Evolutionary conservation across 106 monocot genomes (phyloP).

Genomic region (Vanilla planifolia): DNA sequence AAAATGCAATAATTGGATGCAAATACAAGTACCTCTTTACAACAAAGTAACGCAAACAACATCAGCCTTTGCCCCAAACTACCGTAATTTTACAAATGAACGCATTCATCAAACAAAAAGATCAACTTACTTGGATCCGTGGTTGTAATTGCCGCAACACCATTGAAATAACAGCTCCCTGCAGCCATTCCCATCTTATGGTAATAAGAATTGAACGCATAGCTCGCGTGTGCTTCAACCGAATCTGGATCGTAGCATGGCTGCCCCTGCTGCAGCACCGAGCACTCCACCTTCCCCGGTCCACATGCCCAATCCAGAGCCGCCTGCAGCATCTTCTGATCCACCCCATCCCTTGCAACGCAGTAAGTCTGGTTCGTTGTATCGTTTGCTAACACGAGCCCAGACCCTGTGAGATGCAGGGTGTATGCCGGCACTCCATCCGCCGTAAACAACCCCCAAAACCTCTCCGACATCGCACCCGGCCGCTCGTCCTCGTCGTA

Average conservation of each 20-base stretch:
- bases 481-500: conserved; percentile 89
- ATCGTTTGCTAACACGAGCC: conserved; percentile 72
- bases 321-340: conserved; percentile 91
- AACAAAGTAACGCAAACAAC: neutral
- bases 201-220: conserved; percentile 88
- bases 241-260: conserved; percentile 74
- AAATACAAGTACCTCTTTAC: too few species aligned
- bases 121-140: conserved; percentile 78
- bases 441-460: conserved; percentile 80
- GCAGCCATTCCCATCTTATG: conserved; percentile 82
- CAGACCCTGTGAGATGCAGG: conserved; percentile 67
- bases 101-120: neutral
- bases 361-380: conserved; percentile 85
- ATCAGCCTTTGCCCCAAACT: neutral
- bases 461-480: conserved; percentile 67
- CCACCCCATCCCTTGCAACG: conserved; percentile 62
- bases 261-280: conserved; percentile 72
- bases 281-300: conserved; percentile 91
- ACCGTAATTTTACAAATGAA: neutral
- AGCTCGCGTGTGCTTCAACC: conserved; percentile 68
- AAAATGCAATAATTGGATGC: too few species aligned
- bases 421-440: conserved; percentile 66
- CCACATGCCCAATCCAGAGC: conserved; percentile 98
- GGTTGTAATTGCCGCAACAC: conserved; percentile 84
- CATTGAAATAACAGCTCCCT: conserved; percentile 95